Evolutionary conservation across 441 rosid species (phyloP).

Genomic region (Geranium incanum): DNA sequence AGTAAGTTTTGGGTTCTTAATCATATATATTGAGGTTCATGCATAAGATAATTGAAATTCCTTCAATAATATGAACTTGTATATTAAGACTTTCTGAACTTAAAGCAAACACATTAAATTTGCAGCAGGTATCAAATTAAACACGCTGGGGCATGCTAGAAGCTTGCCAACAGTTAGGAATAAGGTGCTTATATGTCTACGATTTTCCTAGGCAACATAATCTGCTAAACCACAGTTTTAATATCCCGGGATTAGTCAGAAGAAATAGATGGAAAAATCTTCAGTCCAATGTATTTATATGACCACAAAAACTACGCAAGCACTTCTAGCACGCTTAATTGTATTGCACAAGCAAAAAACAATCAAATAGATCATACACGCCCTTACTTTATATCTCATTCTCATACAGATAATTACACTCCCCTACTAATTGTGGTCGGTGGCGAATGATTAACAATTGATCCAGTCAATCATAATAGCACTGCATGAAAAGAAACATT

Average conservation of each 20-base stretch:
- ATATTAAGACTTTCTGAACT: not conserved
- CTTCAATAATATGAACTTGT: not conserved
- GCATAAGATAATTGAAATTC: no score
- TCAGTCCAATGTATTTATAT: not conserved
- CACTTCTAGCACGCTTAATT: not conserved
- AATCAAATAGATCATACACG: not conserved
- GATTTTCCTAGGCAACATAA: not conserved
- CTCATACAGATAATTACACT: not conserved
- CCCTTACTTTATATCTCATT: not conserved
- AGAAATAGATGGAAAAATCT: not conserved
- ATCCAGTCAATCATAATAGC: constrained; percentile 3
- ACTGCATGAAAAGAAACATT: not conserved
- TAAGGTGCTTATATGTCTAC: not conserved
- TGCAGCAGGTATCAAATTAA: not conserved
- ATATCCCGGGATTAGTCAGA: not conserved
- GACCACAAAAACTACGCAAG: not conserved
- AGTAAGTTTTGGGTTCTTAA: not conserved
- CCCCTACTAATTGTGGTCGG: not conserved
- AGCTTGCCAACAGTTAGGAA: not conserved
- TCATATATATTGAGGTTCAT: not conserved
- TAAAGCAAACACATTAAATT: not conserved
- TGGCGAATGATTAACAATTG: not conserved
- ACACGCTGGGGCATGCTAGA: not conserved
- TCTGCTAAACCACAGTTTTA: not conserved
- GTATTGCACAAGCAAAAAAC: not conserved